Conservation (phyloP, 306 rosid species). For the Lithocarpus polystachyus region DNA sequence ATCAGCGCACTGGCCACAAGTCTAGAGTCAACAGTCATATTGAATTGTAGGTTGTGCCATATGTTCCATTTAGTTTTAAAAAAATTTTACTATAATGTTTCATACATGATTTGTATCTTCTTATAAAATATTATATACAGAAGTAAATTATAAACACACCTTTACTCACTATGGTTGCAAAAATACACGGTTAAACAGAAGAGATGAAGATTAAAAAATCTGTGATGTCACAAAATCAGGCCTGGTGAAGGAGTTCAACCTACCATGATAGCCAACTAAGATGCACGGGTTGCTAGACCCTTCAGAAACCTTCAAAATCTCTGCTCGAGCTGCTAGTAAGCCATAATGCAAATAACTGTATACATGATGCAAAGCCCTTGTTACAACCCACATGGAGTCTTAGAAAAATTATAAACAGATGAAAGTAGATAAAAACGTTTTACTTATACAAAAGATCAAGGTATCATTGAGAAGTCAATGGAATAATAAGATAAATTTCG, state of each 20-base stretch:
- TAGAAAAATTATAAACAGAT: not conserved
- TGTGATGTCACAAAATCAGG: constrained; percentile 4
- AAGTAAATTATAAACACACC: not conserved
- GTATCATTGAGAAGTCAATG: not conserved
- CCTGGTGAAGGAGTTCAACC: constrained; percentile 18
- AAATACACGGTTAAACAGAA: constrained; percentile 11
- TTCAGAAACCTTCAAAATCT: constrained; percentile 69
- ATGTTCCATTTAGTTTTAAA: not conserved
- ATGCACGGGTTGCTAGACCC: constrained; percentile 80
- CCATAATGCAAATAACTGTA: constrained; percentile 92
- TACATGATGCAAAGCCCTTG: constrained; percentile 23
- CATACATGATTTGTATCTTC: not conserved
- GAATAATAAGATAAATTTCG: not conserved
- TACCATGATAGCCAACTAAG: constrained; percentile 79
- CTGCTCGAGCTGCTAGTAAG: constrained; percentile 95
- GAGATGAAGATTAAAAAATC: constrained; percentile 9
- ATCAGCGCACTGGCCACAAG: not conserved
- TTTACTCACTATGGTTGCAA: not conserved
- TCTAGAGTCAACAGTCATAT: not conserved
- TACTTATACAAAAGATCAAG: not conserved
- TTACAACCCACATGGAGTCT: constrained; percentile 11
- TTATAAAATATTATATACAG: constrained; percentile 1
- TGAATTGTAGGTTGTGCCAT: not conserved
- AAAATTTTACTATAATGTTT: not conserved
- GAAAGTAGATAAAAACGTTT: not conserved